Percentiles rank a stretch among this genome's conserved stretches.
These are phyloP conservation scores for Cryptosporidium viatorum DNA, from an alignment of 169 alveolate species.

Conservation along the genomic window DNA sequence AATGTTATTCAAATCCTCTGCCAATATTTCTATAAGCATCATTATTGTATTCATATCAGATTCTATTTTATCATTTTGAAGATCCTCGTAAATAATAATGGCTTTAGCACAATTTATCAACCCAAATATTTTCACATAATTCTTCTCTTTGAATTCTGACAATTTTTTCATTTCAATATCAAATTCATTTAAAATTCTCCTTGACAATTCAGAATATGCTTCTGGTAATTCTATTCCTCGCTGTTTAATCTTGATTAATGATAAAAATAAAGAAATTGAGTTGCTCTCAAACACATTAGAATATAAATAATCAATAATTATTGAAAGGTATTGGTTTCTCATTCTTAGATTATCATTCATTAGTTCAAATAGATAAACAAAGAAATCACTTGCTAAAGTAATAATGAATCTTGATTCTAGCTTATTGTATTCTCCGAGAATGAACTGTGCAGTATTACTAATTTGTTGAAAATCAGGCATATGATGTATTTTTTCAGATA, in stretches of 20 bases:
- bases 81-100: not conserved
- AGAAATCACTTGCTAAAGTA: slow-evolving; percentile 6
- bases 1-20: not conserved
- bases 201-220: not conserved
- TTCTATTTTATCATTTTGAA: not conserved
- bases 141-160: not conserved
- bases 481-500: too few relatives aligned
- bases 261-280: slow-evolving; percentile 3
- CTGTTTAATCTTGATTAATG: slow-evolving; percentile 2
- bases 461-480: not conserved
- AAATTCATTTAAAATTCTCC: not conserved
- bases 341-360: not conserved
- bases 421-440: not conserved
- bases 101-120: not conserved
- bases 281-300: not conserved
- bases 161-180: not conserved
- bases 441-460: not conserved
- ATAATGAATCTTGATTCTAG: not conserved
- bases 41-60: not conserved
- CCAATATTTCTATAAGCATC: not conserved
- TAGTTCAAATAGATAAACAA: slow-evolving; percentile 1
- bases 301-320: not conserved
- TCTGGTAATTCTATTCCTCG: not conserved
- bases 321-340: not conserved
- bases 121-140: not conserved